Evolutionary conservation across 345 rosid species (phyloP), one percentile per base, ranked within the genome.

Genomic region (Acer yangbiense): DNA sequence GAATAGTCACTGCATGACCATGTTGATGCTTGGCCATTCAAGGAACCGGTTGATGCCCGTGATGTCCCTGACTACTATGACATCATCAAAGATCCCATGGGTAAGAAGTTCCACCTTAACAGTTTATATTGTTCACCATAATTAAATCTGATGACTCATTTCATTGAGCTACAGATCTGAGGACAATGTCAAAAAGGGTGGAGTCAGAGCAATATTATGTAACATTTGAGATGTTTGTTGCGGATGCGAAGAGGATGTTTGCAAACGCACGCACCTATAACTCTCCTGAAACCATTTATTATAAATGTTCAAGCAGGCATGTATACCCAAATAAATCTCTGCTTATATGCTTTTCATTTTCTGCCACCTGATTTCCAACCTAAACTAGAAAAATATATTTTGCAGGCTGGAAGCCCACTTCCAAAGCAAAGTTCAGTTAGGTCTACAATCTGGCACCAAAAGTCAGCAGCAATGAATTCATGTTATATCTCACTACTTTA

Each of bases 31-130:
- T 97, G 99, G 99, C 98, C 99, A 58, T 94, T 93, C 82, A 93
- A 89, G 90, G 99, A 97, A 68, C 98, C 99, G 61, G 98, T 97
- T 48, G 98, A 97, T 89, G 82, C 83, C 63, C 94, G 91, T 54
- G 99, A 97, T 83, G 99, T 90, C 78, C 98, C 99, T 48, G 99
- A 94, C 90, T 97, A 97, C 84, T 93, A 94, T 82, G 98, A 90
- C 78, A 90, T 97, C 83, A 97, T 97, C 80, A 94, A 93, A 90
- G 98, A 97, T 83, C 98, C 99, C 57, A 89, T 94, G 90, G 99
- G 99, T 97, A 89, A 88, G 84, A 27, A 41, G 70, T 65, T 67
- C 18, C 46, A 54, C 52, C 39, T 48, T n/a, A 64, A 75, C 27
- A 52, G 8, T 23, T 0, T 43, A 21, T 65, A 21, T 65, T 71